Evolutionary conservation across 176 grass and related monocot genomes (phyloP).

Genomic region (Triticum monococcum): DNA sequence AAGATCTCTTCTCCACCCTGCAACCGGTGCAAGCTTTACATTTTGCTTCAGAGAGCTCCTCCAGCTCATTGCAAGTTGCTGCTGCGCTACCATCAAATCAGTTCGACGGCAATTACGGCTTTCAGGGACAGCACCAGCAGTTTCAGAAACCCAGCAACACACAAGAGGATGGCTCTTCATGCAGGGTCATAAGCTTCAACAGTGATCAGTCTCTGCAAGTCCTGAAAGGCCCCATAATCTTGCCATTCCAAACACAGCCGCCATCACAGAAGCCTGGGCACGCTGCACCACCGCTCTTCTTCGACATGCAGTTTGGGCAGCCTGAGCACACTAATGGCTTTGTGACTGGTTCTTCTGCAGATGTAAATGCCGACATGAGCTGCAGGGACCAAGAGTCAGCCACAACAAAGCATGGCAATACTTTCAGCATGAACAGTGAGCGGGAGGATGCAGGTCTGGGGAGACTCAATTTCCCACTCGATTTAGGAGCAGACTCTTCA

Average conservation of each 20-base stretch:
- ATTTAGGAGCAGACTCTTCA: constrained; percentile 49
- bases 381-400: constrained; percentile 21
- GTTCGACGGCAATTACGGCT: constrained; percentile 30
- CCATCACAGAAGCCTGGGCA: constrained; percentile 29
- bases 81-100: constrained; percentile 1
- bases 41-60: constrained; percentile 55
- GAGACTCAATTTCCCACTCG: constrained; percentile 51
- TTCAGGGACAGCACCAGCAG: constrained; percentile 35
- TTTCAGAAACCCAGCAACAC: constrained; percentile 17
- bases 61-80: constrained; percentile 50
- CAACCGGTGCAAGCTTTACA: constrained; percentile 39
- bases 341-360: constrained; percentile 30
- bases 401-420: constrained; percentile 11
- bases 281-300: constrained; percentile 39
- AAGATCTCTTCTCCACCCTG: constrained; percentile 36
- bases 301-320: constrained; percentile 48
- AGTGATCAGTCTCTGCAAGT: constrained; percentile 25
- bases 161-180: constrained; percentile 42
- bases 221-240: constrained; percentile 30
- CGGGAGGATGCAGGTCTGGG: constrained; percentile 16
- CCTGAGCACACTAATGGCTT: constrained; percentile 45
- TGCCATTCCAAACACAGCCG: constrained; percentile 41
- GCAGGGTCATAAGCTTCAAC: constrained; percentile 51
- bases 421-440: constrained; percentile 34
- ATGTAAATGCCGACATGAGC: constrained; percentile 22